Evolutionary conservation across 495 filamentous ascomycete genomes (phyloP), one percentile per base, ranked within the genome.

Genomic region (Acidomyces sp.): DNA sequence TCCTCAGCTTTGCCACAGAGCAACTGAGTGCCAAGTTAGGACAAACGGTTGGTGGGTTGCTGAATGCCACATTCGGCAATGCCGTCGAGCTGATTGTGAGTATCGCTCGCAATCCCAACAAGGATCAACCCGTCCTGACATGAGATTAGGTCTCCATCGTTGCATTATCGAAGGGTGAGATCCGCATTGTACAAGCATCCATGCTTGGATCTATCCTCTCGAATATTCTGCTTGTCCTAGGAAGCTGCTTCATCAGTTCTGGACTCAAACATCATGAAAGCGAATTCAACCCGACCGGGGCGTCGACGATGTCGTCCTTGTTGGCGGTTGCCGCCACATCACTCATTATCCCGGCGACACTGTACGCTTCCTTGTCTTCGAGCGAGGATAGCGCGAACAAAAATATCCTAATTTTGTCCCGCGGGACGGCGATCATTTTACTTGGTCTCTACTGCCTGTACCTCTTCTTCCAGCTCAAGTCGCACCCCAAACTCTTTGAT

Each of bases 171-270:
- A 74, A 88, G 45, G 75, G 77, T 25, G 77, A 97, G 62, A 87
- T 95, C 54, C 77, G 92, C 46, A 86, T 97, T 38, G 90, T 96
- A 3, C 92, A 97, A 62, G 78, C 90, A 26, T 93, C 85, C 54
- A 97, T 97, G 90, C 77, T 97, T 15, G 90, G 90, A 25, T 90
- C 82, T 57, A 94, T 97, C 45, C 67, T 97, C 20, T 96, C 90
- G 35, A 97, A 97, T 53, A 81, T 95, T 39, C 72, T 97, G 10
- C 71, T 97, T 17, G 90, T 97, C 30, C 71, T 97, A 37, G 90
- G 90, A 43, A 93, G 90, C 76, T 96, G 90, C 62, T 97, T 97
- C 71, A 67, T 94, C 43, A 72, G 84, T 41, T 90, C 88, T 34
- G 90, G 90, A 16, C 65, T 92, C 46, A 62, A 62, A 36, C 70